Evolutionary conservation across 805 yeast genomes (phyloP).

Genomic region (Ogataea corticis): DNA sequence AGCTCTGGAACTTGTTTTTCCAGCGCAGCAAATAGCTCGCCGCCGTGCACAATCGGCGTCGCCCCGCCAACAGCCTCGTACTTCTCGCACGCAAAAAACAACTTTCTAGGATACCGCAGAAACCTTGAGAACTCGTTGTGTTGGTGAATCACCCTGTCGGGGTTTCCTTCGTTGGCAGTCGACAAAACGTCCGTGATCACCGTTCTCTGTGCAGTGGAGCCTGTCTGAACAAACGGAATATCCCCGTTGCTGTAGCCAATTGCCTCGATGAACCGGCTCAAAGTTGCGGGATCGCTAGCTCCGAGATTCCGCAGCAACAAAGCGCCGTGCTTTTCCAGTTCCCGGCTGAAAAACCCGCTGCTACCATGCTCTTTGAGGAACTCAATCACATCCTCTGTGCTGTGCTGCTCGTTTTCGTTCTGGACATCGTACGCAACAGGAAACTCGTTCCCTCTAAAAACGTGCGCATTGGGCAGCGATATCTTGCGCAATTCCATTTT

Average conservation of each 20-base stretch:
- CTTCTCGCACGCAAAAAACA: conserved; percentile 28
- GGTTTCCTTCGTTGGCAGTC: conserved; percentile 38
- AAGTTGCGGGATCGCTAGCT: conserved; percentile 21
- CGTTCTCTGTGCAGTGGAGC: conserved; percentile 31
- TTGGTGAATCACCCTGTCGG: conserved; percentile 26
- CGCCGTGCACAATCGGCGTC: conserved; percentile 37
- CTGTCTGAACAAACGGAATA: conserved; percentile 31
- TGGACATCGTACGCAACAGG: conserved; percentile 15
- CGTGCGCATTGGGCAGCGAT: conserved; percentile 13
- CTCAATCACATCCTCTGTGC: conserved; percentile 2
- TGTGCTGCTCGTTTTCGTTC: not conserved
- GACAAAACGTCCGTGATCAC: conserved; percentile 25
- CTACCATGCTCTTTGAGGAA: conserved; percentile 19
- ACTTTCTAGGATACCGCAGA: conserved; percentile 28
- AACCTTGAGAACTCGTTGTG: conserved; percentile 39
- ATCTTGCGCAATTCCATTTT: not conserved
- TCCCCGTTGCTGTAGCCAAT: conserved; percentile 25
- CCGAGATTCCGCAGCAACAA: conserved; percentile 28
- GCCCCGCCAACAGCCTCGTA: conserved; percentile 33
- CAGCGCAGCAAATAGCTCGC: conserved; percentile 30
- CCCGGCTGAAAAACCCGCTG: conserved; percentile 25
- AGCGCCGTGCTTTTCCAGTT: conserved; percentile 30
- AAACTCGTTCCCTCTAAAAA: conserved; percentile 22
- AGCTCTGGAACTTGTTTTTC: conserved; percentile 24
- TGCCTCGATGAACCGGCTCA: conserved; percentile 24